phyloP scores from a whole-genome alignment of 2,329 filamentous ascomycete species.

The Beauveria bassiana region DNA sequence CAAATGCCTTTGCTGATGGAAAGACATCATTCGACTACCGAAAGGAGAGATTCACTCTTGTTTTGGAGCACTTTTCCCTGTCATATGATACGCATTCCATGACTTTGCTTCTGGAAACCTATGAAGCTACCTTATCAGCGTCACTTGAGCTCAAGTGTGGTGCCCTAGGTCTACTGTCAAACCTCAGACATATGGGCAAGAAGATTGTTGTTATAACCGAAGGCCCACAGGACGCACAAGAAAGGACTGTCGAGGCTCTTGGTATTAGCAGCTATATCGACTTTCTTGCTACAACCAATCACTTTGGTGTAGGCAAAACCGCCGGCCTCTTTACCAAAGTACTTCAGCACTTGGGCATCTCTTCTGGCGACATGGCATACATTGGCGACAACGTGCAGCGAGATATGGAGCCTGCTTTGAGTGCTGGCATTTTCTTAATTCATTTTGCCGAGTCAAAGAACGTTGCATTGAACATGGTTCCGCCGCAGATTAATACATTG shows the following conservation, averaged over 20 bases:
- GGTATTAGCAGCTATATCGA: not conserved
- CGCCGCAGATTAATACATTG: not conserved
- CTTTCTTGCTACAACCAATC: not conserved
- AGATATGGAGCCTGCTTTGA: not conserved
- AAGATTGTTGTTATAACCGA: conserved; percentile 38
- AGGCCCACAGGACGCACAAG: conserved; percentile 38
- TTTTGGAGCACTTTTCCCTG: conserved; percentile 23
- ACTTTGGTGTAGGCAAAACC: not conserved
- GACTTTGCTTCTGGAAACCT: not conserved
- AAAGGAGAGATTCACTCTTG: conserved; percentile 19
- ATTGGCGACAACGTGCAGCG: not conserved
- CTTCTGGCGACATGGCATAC: not conserved
- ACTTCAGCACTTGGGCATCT: not conserved
- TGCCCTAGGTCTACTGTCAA: conserved; percentile 21
- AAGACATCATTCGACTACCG: conserved; percentile 36
- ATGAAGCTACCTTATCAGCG: not conserved
- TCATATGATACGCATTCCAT: conserved; percentile 17
- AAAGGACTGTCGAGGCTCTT: conserved; percentile 28
- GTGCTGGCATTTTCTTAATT: not conserved
- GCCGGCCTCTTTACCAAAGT: not conserved
- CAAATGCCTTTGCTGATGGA: conserved; percentile 35
- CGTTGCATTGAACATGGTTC: not conserved
- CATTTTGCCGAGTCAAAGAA: not conserved
- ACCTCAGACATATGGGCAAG: conserved; percentile 26
- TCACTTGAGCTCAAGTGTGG: not conserved